Percentiles rank a stretch among this genome's conserved stretches.
These are phyloP conservation scores for Extremus antarcticus DNA, from an alignment of 495 filamentous ascomycete genomes.

Conservation along the genomic window DNA sequence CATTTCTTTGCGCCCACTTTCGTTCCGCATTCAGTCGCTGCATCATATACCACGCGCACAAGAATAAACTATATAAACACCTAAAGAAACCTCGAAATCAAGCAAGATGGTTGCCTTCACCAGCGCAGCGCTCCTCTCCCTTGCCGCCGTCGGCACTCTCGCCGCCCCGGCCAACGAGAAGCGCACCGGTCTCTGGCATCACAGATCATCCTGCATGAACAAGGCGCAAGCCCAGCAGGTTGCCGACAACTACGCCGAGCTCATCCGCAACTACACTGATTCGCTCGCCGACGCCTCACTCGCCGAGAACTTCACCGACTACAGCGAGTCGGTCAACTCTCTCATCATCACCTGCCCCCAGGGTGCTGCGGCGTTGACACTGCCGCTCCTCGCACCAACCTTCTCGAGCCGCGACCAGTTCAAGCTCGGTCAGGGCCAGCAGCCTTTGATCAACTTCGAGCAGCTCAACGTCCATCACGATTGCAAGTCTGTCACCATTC, in stretches of 20 bases:
- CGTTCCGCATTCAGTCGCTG: neutral
- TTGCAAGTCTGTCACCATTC: conserved; percentile 17
- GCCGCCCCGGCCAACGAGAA: conserved; percentile 3
- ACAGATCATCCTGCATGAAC: conserved; percentile 6
- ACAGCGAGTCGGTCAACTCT: conserved; percentile 14
- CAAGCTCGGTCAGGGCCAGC: conserved; percentile 14
- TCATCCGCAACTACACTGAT: conserved; percentile 11
- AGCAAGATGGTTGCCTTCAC: conserved; percentile 9
- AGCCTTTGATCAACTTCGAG: conserved; percentile 15
- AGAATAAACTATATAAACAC: neutral
- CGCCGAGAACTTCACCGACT: conserved; percentile 10
- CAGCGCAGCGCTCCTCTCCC: conserved; percentile 1
- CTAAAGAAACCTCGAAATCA: neutral
- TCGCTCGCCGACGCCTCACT: conserved; percentile 7
- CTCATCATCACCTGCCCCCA: conserved; percentile 16
- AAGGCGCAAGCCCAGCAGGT: conserved; percentile 7
- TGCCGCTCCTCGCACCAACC: conserved; percentile 7
- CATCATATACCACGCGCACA: neutral
- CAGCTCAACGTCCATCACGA: conserved; percentile 14
- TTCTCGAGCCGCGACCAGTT: conserved; percentile 13
- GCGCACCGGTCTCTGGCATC: neutral
- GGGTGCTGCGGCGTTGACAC: conserved; percentile 3
- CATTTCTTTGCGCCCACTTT: neutral
- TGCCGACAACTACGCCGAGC: conserved; percentile 12
- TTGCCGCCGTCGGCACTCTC: conserved; percentile 9